These are phyloP conservation scores for Fusarium sp. DNA, from an alignment of 2,329 filamentous ascomycete genomes.

Conservation along the genomic window DNA sequence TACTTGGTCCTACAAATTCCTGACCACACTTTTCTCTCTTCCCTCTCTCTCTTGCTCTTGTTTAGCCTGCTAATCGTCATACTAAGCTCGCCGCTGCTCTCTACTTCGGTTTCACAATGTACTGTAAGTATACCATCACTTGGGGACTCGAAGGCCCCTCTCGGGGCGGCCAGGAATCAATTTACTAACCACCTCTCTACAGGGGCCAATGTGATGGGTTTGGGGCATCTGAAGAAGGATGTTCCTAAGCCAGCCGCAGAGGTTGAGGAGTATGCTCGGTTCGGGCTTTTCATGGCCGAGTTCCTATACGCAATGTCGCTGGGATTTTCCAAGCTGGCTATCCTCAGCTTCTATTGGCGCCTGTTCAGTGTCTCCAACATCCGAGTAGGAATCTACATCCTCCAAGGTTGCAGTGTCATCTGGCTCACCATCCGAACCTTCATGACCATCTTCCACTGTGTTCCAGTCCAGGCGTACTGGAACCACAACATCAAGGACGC, in stretches of 20 bases:
- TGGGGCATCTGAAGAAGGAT: conserved; percentile 21
- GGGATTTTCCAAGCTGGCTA: conserved; percentile 30
- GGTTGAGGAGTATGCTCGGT: conserved; percentile 27
- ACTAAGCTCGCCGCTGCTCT: conserved; percentile 12
- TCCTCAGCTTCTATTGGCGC: conserved; percentile 31
- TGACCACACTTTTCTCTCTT: background rate
- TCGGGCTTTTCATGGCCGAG: conserved; percentile 29
- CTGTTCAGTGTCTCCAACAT: conserved; percentile 29
- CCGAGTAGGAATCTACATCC: conserved; percentile 24
- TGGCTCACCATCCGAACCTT: conserved; percentile 34
- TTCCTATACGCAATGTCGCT: conserved; percentile 26
- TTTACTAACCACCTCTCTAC: conserved; percentile 2
- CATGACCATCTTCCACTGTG: conserved; percentile 32
- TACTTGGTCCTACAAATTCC: background rate
- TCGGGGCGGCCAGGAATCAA: too few relatives aligned
- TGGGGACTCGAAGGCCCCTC: too few relatives aligned
- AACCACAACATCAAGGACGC: conserved; percentile 28
- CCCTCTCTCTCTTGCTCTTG: background rate
- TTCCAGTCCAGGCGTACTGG: conserved; percentile 28
- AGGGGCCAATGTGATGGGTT: conserved; percentile 25
- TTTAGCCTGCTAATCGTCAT: background rate
- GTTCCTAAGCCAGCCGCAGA: conserved; percentile 6
- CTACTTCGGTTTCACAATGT: conserved; percentile 26
- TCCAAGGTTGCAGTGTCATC: conserved; percentile 25
- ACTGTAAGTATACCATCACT: conserved; percentile 14